Conservation (phyloP, 2,329 filamentous ascomycete species). For the Penicillium sp. region DNA sequence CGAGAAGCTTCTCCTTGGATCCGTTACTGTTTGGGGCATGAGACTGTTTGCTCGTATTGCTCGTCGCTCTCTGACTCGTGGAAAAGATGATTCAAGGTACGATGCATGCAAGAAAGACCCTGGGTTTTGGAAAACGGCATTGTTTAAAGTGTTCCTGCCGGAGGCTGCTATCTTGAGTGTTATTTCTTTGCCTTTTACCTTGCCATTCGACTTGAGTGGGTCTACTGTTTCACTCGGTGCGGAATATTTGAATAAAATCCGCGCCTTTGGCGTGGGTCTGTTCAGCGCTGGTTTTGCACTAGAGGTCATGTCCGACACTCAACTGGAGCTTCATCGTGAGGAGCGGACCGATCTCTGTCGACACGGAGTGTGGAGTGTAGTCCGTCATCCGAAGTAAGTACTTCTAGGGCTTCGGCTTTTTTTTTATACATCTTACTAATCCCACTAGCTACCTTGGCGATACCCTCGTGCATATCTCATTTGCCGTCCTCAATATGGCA, state of each 20-base stretch:
- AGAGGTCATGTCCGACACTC: conserved; percentile 58
- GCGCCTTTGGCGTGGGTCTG: conserved; percentile 53
- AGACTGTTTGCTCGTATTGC: conserved; percentile 58
- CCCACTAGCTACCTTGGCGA: background rate
- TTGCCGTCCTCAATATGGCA: background rate
- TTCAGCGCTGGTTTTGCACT: conserved; percentile 59
- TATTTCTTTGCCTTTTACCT: background rate
- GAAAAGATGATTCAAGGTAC: conserved; percentile 59
- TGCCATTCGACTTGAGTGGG: background rate
- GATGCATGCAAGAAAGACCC: conserved; percentile 52
- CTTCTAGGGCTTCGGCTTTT: conserved; percentile 28
- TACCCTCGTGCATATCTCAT: background rate
- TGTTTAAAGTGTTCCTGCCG: conserved; percentile 57
- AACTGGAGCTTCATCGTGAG: conserved; percentile 54
- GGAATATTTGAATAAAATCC: conserved; percentile 13
- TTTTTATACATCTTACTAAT: background rate
- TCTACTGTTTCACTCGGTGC: background rate
- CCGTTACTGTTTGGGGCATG: conserved; percentile 59
- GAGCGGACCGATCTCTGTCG: conserved; percentile 47
- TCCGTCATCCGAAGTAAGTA: conserved; percentile 62
- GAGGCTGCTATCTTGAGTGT: conserved; percentile 20
- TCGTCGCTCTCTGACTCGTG: conserved; percentile 49
- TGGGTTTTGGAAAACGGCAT: conserved; percentile 59
- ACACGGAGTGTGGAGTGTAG: conserved; percentile 62
- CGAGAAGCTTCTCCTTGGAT: conserved; percentile 56